A percentile compares a stretch with the other conserved stretches of the same genome.
phyloP scores from a whole-genome alignment of 768 basidiomycete genomes.

The Amyloporia xantha region DNA sequence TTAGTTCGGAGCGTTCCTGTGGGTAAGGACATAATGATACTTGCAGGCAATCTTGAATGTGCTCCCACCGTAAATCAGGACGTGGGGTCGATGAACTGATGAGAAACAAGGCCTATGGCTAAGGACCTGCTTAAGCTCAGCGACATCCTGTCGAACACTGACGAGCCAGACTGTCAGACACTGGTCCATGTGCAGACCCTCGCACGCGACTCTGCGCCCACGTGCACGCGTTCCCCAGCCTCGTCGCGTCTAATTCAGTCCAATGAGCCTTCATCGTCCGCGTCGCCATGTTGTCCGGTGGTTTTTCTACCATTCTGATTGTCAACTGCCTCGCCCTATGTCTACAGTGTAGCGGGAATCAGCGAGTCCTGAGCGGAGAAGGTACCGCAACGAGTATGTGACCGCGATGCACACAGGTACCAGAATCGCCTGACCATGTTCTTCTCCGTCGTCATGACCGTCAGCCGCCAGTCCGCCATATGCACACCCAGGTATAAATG shows the following conservation, averaged over 20 bases:
- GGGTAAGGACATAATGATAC: neutral
- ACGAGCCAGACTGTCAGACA: too few species aligned
- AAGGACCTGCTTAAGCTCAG: too few species aligned
- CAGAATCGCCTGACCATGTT: neutral
- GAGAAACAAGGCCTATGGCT: neutral
- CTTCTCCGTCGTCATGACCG: neutral
- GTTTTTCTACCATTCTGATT: neutral
- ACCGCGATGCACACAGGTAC: neutral
- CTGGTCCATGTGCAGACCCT: neutral
- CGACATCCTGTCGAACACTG: too few species aligned
- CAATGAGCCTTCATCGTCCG: neutral
- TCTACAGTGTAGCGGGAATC: neutral
- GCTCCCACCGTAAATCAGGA: neutral
- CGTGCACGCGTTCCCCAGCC: neutral
- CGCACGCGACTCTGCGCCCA: neutral
- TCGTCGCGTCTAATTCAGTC: neutral
- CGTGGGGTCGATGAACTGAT: neutral
- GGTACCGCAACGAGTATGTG: neutral
- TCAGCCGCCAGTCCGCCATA: neutral
- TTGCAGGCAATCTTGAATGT: neutral
- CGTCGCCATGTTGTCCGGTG: neutral
- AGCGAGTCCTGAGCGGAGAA: neutral
- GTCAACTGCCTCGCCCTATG: neutral
- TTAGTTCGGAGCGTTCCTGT: neutral
- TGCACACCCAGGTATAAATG: slow-evolving; percentile 10